Evolutionary conservation across 768 basidiomycete species (phyloP), one percentile per base, ranked within the genome.

Genomic region (Leccinum broughii): DNA sequence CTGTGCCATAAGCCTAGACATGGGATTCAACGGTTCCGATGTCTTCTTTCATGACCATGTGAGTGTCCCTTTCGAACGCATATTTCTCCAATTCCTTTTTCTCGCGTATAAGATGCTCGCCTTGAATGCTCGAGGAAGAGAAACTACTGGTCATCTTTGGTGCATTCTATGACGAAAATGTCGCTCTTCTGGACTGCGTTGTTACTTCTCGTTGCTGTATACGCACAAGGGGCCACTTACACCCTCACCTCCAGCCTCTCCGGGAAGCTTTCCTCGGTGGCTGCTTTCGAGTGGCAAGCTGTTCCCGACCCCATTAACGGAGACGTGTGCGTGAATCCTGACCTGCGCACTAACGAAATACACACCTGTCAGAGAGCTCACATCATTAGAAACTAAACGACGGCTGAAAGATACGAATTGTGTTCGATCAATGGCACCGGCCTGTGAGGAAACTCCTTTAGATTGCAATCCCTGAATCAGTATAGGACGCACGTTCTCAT

Each of bases 351-450:
- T 9, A 30, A 44, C 22, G 15, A 34, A 14, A 15, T 24, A 28
- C 2, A 15, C n/a, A 15, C 39, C 46, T 51, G 24, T 44, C 39
- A 53, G 51, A 44, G 2, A 13, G 4, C 39, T 30, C 9, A 7
- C 11, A 48, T 52, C 9, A 48, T n/a, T 63, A 80, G 76, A 30
- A 77, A 77, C 64, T 82, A 81, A 58, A 64, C 69, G 0, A 85
- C 83, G 0, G 87, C 89, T 1, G 62, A 76, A 22, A 72, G 73
- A 11, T 70, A 80, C 59, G 87, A 88, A 64, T 69, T 90, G 39
- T 86, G 84, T 0, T 86, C 75, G 63, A 77, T 85, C 2, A 77
- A 76, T 15, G 77, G 76, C 17, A 72, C 81, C 15, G 70, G 64
- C 3, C 62, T 67, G 14, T 75, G 76, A 52, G 54, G 76, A 39